These are phyloP conservation scores for Boletus edulis DNA, from an alignment of 768 basidiomycete genomes.

Conservation along the genomic window DNA sequence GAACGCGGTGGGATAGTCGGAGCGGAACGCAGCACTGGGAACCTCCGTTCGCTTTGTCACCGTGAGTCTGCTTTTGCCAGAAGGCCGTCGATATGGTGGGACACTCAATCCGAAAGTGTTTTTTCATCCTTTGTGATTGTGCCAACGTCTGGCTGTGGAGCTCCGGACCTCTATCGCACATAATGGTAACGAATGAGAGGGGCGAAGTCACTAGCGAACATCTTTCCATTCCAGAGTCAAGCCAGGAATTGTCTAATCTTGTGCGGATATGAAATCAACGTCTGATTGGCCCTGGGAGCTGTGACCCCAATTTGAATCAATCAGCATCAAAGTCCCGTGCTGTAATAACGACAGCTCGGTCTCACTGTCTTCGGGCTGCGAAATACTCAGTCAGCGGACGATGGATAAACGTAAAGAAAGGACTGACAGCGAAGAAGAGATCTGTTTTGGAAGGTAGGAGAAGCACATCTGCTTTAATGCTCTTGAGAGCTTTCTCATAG, in stretches of 20 bases:
- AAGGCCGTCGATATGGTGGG: too few species aligned
- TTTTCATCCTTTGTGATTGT: background rate
- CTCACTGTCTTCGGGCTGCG: slow-evolving; percentile 52
- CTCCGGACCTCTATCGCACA: background rate
- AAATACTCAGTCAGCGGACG: background rate
- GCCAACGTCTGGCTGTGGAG: background rate
- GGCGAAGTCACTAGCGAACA: background rate
- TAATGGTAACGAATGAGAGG: background rate
- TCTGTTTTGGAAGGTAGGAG: slow-evolving; percentile 60
- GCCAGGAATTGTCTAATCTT: slow-evolving; percentile 14
- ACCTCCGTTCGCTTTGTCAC: too few species aligned
- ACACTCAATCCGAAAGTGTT: too few species aligned
- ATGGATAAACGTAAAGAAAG: background rate
- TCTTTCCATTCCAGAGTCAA: background rate
- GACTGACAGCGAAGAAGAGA: slow-evolving; percentile 49
- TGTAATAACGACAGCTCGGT: slow-evolving; percentile 40
- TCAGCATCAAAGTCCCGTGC: slow-evolving; percentile 41
- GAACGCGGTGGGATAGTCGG: too few species aligned
- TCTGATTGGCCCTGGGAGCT: slow-evolving; percentile 5
- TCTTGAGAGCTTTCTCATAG: slow-evolving; percentile 37
- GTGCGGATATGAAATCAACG: slow-evolving; percentile 5
- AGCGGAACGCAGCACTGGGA: too few species aligned
- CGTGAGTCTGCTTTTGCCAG: too few species aligned
- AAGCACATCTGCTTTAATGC: slow-evolving; percentile 49
- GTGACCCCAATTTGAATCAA: slow-evolving; percentile 36